Conservation (phyloP, 2,329 filamentous ascomycete genomes). For the Aspergillus alliaceus region DNA sequence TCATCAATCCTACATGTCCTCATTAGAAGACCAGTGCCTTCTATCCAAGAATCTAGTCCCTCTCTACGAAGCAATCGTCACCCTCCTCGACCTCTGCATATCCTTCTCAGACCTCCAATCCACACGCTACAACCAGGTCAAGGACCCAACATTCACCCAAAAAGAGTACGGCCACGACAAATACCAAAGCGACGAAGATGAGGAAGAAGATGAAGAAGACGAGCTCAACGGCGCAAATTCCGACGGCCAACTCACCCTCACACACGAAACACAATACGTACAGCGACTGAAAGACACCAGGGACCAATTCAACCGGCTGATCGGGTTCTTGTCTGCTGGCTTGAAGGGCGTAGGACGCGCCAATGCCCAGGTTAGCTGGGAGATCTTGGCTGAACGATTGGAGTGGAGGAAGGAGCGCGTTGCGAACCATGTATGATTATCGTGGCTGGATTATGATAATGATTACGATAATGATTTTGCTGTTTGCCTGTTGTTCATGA, state of each 20-base stretch:
- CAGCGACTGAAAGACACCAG: slow-evolving; percentile 59
- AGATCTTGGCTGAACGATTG: slow-evolving; percentile 77
- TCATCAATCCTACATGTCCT: slow-evolving; percentile 64
- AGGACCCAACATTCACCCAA: slow-evolving; percentile 9
- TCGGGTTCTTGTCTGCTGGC: slow-evolving; percentile 71
- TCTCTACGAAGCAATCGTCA: slow-evolving; percentile 71
- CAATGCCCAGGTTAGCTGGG: slow-evolving; percentile 72
- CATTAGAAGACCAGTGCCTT: slow-evolving; percentile 67
- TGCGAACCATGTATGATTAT: neutral
- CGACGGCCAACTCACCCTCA: slow-evolving; percentile 34
- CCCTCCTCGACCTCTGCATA: slow-evolving; percentile 73
- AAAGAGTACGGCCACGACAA: neutral
- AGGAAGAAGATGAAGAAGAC: slow-evolving; percentile 19
- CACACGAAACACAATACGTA: slow-evolving; percentile 47
- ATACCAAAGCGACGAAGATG: slow-evolving; percentile 14
- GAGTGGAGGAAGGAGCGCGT: slow-evolving; percentile 48
- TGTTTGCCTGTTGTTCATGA: neutral
- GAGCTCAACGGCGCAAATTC: slow-evolving; percentile 16
- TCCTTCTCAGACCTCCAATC: slow-evolving; percentile 63
- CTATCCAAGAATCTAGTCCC: slow-evolving; percentile 67
- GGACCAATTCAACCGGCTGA: slow-evolving; percentile 62
- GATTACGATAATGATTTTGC: neutral
- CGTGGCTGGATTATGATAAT: neutral
- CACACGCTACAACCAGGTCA: slow-evolving; percentile 34
- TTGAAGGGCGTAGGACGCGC: slow-evolving; percentile 74